Conservation (phyloP, 2,329 filamentous ascomycete species). For the Aureobasidium sp. region DNA sequence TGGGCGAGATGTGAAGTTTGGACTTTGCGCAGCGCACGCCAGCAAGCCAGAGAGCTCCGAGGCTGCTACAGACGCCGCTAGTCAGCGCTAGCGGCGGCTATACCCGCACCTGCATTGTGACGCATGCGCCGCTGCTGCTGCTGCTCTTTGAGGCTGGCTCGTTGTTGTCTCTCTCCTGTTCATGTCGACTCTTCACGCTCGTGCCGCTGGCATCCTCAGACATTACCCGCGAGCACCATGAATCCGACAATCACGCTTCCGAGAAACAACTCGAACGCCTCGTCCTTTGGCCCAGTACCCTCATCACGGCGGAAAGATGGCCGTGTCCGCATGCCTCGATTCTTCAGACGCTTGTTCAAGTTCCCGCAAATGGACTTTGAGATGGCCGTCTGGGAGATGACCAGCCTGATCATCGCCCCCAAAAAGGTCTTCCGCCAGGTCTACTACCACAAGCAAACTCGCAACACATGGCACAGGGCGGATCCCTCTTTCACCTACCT, state of each 20-base stretch:
- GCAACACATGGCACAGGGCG: slow-evolving; percentile 61
- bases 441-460: slow-evolving; percentile 59
- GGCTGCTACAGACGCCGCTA: neutral
- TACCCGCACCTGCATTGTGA: neutral
- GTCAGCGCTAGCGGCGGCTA: neutral
- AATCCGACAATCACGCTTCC: slow-evolving; percentile 53
- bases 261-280: slow-evolving; percentile 43
- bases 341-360: slow-evolving; percentile 62
- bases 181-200: neutral
- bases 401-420: slow-evolving; percentile 55
- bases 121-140: too few species aligned
- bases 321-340: slow-evolving; percentile 53
- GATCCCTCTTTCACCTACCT: slow-evolving; percentile 64
- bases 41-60: neutral
- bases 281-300: slow-evolving; percentile 43
- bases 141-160: neutral
- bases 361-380: slow-evolving; percentile 69
- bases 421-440: slow-evolving; percentile 65
- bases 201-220: neutral
- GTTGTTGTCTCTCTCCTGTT: neutral
- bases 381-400: slow-evolving; percentile 66
- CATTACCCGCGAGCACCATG: slow-evolving; percentile 28
- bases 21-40: neutral
- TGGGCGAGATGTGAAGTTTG: neutral
- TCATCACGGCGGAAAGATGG: slow-evolving; percentile 31